Conservation (phyloP, 2,329 filamentous ascomycete species). For the Diaporthe citriasiana region DNA sequence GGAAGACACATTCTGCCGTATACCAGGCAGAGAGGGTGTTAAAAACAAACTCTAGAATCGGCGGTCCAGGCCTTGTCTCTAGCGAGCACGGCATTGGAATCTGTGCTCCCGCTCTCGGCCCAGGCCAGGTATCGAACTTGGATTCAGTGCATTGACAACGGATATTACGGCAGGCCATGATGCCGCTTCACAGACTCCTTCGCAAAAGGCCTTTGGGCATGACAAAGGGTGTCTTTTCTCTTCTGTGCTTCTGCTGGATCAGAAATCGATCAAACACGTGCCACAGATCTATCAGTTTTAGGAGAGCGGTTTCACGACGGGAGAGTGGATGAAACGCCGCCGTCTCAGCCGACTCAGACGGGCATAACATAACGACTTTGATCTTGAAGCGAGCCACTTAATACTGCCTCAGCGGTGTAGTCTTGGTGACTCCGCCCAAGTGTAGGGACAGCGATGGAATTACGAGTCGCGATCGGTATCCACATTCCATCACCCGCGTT, state of each 20-base stretch:
- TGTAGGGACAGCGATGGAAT: not conserved
- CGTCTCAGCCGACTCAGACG: constrained; percentile 28
- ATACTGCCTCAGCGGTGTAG: constrained; percentile 12
- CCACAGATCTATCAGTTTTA: not conserved
- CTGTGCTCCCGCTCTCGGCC: not conserved
- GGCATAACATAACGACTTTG: constrained; percentile 13
- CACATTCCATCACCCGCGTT: not conserved
- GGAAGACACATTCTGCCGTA: not conserved
- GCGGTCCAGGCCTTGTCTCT: too few relatives aligned
- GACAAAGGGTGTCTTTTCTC: not conserved
- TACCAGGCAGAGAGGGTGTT: not conserved
- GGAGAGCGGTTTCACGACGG: not conserved
- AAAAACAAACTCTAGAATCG: not conserved
- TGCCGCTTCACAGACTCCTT: not conserved
- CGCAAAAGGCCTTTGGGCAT: not conserved
- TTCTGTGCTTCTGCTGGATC: too few relatives aligned
- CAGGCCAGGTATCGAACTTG: too few relatives aligned
- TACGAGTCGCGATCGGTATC: not conserved
- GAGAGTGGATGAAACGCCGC: constrained; percentile 6
- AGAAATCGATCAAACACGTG: not conserved
- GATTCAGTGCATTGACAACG: not conserved
- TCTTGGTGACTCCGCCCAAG: not conserved
- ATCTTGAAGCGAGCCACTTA: not conserved
- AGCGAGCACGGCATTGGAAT: not conserved
- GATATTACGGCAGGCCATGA: not conserved